Evolutionary conservation across 352 stramenopile genomes (phyloP).

Genomic region (Phytophthora citrophthora): DNA sequence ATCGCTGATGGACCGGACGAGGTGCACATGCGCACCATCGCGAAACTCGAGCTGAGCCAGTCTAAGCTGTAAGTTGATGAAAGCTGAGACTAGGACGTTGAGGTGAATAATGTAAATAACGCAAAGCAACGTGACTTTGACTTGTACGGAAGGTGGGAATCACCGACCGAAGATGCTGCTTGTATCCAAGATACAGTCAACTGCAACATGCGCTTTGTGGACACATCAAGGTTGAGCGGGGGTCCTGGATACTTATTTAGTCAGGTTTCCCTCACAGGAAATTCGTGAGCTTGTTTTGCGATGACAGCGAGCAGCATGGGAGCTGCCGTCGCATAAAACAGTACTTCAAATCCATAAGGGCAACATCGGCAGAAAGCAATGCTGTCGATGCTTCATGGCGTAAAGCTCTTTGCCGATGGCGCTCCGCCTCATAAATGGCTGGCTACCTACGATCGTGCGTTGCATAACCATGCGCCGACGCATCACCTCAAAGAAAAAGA

Average conservation of each 20-base stretch:
- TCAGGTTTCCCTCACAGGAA: too few relatives aligned
- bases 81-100: background rate
- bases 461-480: constrained; percentile 4
- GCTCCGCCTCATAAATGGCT: background rate
- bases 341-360: background rate
- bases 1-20: constrained; percentile 97
- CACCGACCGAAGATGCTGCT: too few relatives aligned
- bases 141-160: too few relatives aligned
- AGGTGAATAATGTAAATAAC: constrained; percentile 17
- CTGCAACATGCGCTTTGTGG: background rate
- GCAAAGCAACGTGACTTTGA: too few relatives aligned
- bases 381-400: background rate
- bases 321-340: background rate
- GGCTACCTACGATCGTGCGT: constrained; percentile 4
- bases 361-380: background rate
- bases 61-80: constrained; percentile 44
- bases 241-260: too few relatives aligned
- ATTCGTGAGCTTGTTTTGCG: background rate
- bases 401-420: background rate
- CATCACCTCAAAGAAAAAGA: constrained; percentile 7
- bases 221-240: background rate
- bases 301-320: background rate
- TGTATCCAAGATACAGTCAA: background rate
- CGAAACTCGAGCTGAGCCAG: constrained; percentile 90
- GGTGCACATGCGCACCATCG: constrained; percentile 96